These are phyloP conservation scores for Colletotrichum spaethianum DNA, from an alignment of 2,329 filamentous ascomycete genomes.

Conservation along the genomic window DNA sequence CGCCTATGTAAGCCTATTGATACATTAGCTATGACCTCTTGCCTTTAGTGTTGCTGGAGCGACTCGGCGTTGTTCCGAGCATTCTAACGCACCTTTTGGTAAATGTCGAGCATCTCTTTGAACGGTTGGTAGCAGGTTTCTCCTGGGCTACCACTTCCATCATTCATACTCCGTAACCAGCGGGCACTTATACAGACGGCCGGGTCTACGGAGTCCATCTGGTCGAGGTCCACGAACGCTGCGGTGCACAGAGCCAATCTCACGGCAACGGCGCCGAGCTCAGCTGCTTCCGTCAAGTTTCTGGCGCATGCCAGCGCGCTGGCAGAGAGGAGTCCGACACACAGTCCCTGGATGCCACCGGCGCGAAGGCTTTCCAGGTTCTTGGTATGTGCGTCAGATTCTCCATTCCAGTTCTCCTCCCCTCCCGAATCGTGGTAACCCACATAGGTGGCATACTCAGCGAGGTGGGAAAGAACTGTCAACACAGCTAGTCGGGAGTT, in stretches of 20 bases:
- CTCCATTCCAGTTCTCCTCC: neutral
- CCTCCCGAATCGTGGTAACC: neutral
- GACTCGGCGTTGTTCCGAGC: neutral
- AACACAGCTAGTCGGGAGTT: neutral
- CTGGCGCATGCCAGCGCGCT: conserved; percentile 1
- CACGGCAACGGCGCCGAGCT: conserved; percentile 2
- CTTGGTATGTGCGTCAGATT: neutral
- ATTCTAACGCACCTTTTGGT: neutral
- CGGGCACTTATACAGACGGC: neutral
- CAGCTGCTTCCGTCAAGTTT: neutral
- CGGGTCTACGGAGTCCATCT: neutral
- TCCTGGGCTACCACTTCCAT: no score
- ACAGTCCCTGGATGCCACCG: neutral
- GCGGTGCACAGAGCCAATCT: neutral
- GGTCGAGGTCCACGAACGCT: neutral
- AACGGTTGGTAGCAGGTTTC: neutral
- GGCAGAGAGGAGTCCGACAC: neutral
- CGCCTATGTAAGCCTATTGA: neutral
- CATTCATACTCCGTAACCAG: neutral
- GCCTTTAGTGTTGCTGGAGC: no score
- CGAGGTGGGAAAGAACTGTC: neutral
- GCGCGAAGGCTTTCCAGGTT: neutral
- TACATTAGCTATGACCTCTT: neutral
- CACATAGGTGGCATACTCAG: neutral
- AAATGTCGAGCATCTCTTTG: neutral